A percentile compares a stretch with the other conserved stretches of the same genome.
phyloP scores from a whole-genome alignment of 768 basidiomycete species.

The Udeniomyces megalosporus region DNA sequence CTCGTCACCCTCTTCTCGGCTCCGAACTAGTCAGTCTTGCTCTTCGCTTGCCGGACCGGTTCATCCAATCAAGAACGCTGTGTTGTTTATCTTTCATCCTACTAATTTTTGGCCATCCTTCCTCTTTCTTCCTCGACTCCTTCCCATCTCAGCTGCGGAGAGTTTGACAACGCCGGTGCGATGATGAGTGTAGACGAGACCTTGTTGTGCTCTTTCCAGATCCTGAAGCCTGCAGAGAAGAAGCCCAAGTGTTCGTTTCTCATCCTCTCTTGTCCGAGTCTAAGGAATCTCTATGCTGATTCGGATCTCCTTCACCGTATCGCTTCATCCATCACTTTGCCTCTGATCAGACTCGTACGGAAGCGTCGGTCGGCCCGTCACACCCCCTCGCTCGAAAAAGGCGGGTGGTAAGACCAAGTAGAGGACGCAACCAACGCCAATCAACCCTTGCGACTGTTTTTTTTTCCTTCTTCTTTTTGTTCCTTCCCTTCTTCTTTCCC shows the following conservation, averaged over 20 bases:
- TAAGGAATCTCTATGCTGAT: background rate
- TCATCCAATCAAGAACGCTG: no score
- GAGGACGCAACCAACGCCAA: background rate
- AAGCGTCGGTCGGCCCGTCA: slow-evolving; percentile 4
- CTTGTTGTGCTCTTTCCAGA: slow-evolving; percentile 96
- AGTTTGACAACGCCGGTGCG: slow-evolving; percentile 97
- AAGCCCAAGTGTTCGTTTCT: slow-evolving; percentile 48
- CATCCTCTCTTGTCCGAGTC: background rate
- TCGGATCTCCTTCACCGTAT: no score
- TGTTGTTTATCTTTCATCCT: no score
- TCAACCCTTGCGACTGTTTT: background rate
- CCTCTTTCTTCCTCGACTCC: background rate
- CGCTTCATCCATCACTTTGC: background rate
- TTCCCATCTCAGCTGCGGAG: slow-evolving; percentile 34
- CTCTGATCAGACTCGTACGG: background rate
- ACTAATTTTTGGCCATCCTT: background rate
- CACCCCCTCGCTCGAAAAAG: slow-evolving; percentile 16
- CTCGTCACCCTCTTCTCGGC: slow-evolving; percentile 20
- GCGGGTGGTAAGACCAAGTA: slow-evolving; percentile 3
- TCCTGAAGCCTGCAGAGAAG: slow-evolving; percentile 98
- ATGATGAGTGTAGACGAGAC: slow-evolving; percentile 99
- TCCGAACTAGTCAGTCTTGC: slow-evolving; percentile 17
- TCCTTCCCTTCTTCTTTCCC: background rate
- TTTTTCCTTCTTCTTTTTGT: background rate
- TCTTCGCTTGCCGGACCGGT: background rate